Evolutionary conservation across 83 land plant genomes (phyloP).

Genomic region (Picea mariana): DNA sequence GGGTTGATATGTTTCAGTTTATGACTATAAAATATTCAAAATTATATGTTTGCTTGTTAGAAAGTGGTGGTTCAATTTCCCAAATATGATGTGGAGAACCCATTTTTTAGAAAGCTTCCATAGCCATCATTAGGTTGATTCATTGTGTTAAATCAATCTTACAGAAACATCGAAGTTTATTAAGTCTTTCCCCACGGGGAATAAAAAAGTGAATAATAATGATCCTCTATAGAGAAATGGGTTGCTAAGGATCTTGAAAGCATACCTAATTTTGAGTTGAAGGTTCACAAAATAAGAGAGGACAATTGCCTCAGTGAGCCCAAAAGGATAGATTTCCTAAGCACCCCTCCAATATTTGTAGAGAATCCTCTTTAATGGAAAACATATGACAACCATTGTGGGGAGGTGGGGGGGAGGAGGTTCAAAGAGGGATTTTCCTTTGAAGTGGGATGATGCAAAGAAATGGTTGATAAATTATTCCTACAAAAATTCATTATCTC

Average conservation of each 20-base stretch:
- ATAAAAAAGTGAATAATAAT: constrained; percentile 10
- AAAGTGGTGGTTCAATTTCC: background rate
- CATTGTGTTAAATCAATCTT: constrained; percentile 67
- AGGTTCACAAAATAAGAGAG: constrained; percentile 30
- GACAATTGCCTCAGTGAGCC: constrained; percentile 21
- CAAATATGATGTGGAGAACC: constrained; percentile 28
- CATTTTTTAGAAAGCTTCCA: constrained; percentile 34
- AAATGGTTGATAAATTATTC: constrained; percentile 76
- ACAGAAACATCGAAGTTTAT: constrained; percentile 68
- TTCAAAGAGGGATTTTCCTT: constrained; percentile 59
- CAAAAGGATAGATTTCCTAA: constrained; percentile 41
- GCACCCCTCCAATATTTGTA: constrained; percentile 53
- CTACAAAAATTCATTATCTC: constrained; percentile 52
- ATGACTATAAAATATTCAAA: background rate
- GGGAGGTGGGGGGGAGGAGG: constrained; percentile 17
- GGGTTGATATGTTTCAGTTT: too few species aligned
- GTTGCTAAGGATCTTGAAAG: background rate
- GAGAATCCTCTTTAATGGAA: constrained; percentile 20
- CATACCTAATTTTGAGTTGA: constrained; percentile 8
- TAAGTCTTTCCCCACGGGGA: constrained; percentile 45
- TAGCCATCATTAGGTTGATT: constrained; percentile 32
- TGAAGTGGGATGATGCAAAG: constrained; percentile 98
- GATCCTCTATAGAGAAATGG: constrained; percentile 10
- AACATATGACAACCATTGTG: background rate
- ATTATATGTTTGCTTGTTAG: background rate